A percentile compares a stretch with the other conserved stretches of the same genome.
Evolutionary conservation across 2,329 filamentous ascomycete genomes (phyloP).

Genomic region (Aurifilum marmelostoma): DNA sequence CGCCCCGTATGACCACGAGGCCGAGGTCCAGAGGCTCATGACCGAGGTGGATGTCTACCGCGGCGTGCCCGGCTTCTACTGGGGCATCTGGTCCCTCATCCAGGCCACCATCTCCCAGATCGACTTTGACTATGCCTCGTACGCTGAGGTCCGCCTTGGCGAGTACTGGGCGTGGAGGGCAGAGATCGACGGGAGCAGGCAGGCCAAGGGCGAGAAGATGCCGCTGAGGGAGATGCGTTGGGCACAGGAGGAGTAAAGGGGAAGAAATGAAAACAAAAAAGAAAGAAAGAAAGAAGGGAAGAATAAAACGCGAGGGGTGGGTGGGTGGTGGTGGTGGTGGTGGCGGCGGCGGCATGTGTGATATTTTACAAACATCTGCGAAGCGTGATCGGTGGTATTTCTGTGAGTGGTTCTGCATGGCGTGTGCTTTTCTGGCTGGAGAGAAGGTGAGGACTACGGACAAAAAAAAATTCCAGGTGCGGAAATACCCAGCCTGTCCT

Average conservation of each 20-base stretch:
- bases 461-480: background rate
- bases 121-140: conserved; percentile 93
- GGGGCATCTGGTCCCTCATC: conserved; percentile 95
- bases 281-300: too few species aligned
- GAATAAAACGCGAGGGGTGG: too few species aligned
- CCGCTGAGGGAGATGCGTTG: conserved; percentile 80
- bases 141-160: conserved; percentile 81
- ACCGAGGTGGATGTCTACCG: conserved; percentile 85
- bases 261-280: conserved; percentile 2
- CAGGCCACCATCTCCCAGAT: conserved; percentile 94
- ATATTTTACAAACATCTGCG: background rate
- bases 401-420: too few species aligned
- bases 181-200: conserved; percentile 67
- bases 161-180: conserved; percentile 95
- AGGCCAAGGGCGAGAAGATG: conserved; percentile 57
- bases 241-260: conserved; percentile 57
- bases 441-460: background rate
- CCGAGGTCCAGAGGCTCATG: conserved; percentile 70
- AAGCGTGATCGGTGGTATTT: background rate
- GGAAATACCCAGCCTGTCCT: conserved; percentile 15
- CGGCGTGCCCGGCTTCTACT: conserved; percentile 85
- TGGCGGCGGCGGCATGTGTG: too few species aligned
- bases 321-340: too few species aligned
- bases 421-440: background rate
- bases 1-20: conserved; percentile 48